These are phyloP conservation scores for Paraglomus brasilianum DNA, from an alignment of 192 early-diverging fungal genomes.

Conservation along the genomic window DNA sequence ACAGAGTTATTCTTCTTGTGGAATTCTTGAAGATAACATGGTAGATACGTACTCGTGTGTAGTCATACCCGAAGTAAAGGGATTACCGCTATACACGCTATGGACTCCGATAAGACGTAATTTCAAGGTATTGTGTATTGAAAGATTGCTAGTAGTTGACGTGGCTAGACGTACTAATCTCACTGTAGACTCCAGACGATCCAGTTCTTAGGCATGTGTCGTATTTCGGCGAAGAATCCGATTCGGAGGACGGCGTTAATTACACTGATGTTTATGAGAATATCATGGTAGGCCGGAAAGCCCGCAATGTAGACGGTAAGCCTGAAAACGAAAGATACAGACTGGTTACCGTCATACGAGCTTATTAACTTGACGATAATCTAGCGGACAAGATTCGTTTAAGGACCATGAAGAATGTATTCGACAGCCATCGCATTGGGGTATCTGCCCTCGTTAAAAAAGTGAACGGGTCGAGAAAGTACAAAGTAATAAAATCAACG, in stretches of 20 bases:
- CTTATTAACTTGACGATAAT: not conserved
- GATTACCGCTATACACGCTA: constrained; percentile 23
- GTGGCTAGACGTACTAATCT: not conserved
- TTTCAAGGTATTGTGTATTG: constrained; percentile 13
- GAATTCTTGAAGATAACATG: too few species aligned
- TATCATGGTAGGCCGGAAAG: constrained; percentile 3
- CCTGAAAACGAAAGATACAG: too few species aligned
- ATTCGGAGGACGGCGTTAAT: constrained; percentile 22
- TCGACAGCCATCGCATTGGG: not conserved
- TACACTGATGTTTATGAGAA: constrained; percentile 29
- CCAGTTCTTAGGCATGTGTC: constrained; percentile 29
- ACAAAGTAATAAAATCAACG: too few species aligned
- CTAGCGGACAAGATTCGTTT: not conserved
- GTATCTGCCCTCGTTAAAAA: too few species aligned
- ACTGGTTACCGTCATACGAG: too few species aligned
- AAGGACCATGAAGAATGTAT: not conserved
- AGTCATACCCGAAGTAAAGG: not conserved
- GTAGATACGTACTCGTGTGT: too few species aligned
- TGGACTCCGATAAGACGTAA: constrained; percentile 26
- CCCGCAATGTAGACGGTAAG: constrained; percentile 23
- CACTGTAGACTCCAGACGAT: constrained; percentile 24
- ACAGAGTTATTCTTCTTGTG: too few species aligned
- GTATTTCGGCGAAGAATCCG: constrained; percentile 31
- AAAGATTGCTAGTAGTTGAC: not conserved
- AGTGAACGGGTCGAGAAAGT: too few species aligned